Conservation (phyloP, 2,329 filamentous ascomycete genomes). For the Orbilia ellipsospora region DNA sequence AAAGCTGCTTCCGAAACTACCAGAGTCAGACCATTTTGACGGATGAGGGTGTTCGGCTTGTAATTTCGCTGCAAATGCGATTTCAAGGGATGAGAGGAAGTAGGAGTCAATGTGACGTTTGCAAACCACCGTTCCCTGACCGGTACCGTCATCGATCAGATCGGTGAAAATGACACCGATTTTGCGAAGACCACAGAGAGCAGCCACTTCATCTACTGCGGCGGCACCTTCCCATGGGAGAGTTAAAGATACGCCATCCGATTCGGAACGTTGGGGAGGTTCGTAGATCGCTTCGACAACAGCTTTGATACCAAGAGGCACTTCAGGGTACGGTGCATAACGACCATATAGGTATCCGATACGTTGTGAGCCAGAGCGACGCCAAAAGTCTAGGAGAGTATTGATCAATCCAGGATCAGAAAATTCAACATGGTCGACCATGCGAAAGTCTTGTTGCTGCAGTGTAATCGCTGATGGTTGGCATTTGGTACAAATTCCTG, state of each 20-base stretch:
- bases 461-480: slow-evolving; percentile 96
- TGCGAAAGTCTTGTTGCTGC: slow-evolving; percentile 91
- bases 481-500: slow-evolving; percentile 97
- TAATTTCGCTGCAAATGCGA: slow-evolving; percentile 85
- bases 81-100: slow-evolving; percentile 90
- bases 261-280: slow-evolving; percentile 87
- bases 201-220: slow-evolving; percentile 82
- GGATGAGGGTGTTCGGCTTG: slow-evolving; percentile 89
- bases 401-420: slow-evolving; percentile 85
- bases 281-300: slow-evolving; percentile 98
- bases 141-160: slow-evolving; percentile 80
- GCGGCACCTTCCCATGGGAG: slow-evolving; percentile 84
- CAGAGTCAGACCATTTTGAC: slow-evolving; percentile 97
- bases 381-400: slow-evolving; percentile 90
- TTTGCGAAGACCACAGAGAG: slow-evolving; percentile 83
- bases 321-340: slow-evolving; percentile 89
- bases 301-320: slow-evolving; percentile 93
- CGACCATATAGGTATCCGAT: slow-evolving; percentile 90
- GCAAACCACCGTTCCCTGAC: slow-evolving; percentile 88
- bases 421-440: slow-evolving; percentile 99
- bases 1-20: slow-evolving; percentile 93
- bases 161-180: slow-evolving; percentile 97
- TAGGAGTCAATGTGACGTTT: slow-evolving; percentile 96
- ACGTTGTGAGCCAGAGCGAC: slow-evolving; percentile 83
- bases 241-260: slow-evolving; percentile 85